Evolutionary conservation across 2,329 filamentous ascomycete species (phyloP), one percentile per base, ranked within the genome.

Genomic region (Fusarium caatingaense): DNA sequence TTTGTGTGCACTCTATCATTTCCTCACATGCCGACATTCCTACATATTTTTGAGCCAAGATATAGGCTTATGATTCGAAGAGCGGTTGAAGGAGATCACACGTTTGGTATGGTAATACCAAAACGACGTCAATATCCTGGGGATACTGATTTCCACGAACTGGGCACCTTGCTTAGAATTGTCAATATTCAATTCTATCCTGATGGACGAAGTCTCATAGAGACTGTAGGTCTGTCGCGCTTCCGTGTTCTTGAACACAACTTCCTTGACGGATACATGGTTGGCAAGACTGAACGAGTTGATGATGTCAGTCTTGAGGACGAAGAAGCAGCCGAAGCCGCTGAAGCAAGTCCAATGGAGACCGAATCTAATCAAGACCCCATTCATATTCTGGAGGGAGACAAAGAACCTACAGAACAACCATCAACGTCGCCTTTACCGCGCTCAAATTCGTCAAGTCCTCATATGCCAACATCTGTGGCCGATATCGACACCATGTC

Each of bases 11-110:
- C 93, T 0, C 80, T 97, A 11, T 88, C 93, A 0, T 95, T 96
- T 72, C 94, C 94, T 2, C 84, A 86, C 3, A 93, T 95, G 88
- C 93, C 92, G 1, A 94, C 93, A 0, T 96, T 96, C 72, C 83
- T 97, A 5, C 92, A 97, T 74, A 88, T 98, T n/a, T 97, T 97
- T 76, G 94, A 97, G 78, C 92, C 93, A n/a, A 87, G 92, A 9
- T 97, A 97, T 77, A 89, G 93, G 10, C 84, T 96, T n/a, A 96
- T 97, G 93, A 91, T 97, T 40, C 87, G 91, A 48, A 88, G 93
- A 37, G 91, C 89, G 0, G 83, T 97, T 56, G 91, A 94, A 67
- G 89, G 89, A 1, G 88, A 91, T 64, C 84, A 88, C 16, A 92
- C 89, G 25, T 97, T 98, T 75, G 94, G 94, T 25, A 97, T 97